These are phyloP conservation scores for Salvia splendens DNA, from an alignment of 257 asterid species.

Conservation along the genomic window DNA sequence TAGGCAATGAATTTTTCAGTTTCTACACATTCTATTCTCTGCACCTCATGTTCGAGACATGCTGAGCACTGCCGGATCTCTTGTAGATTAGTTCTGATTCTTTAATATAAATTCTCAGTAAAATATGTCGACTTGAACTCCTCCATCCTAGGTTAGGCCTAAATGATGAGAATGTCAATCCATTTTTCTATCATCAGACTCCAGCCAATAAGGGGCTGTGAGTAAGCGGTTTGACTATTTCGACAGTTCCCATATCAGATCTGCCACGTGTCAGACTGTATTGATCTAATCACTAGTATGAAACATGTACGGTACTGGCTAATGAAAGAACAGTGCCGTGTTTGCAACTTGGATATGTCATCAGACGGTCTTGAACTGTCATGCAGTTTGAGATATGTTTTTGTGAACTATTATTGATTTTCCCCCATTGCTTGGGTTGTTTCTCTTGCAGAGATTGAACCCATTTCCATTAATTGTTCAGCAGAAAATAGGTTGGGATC, in stretches of 20 bases:
- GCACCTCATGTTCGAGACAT: background rate
- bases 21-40: background rate
- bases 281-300: background rate
- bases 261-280: background rate
- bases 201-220: too few species aligned
- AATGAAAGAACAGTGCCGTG: background rate
- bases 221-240: too few species aligned
- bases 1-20: conserved; percentile 13
- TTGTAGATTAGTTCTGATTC: background rate
- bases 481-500: conserved; percentile 3
- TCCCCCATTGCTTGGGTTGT: background rate
- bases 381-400: background rate
- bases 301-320: background rate
- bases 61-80: conserved; percentile 6
- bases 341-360: background rate
- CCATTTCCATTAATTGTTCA: background rate
- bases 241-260: background rate
- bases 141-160: conserved; percentile 5
- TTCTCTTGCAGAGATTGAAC: background rate
- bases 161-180: conserved; percentile 11
- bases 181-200: conserved; percentile 1
- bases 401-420: background rate
- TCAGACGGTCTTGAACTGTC: background rate
- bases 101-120: conserved; percentile 17
- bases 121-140: background rate